Conservation (phyloP, 345 rosid species). For the Camelina hispida region DNA sequence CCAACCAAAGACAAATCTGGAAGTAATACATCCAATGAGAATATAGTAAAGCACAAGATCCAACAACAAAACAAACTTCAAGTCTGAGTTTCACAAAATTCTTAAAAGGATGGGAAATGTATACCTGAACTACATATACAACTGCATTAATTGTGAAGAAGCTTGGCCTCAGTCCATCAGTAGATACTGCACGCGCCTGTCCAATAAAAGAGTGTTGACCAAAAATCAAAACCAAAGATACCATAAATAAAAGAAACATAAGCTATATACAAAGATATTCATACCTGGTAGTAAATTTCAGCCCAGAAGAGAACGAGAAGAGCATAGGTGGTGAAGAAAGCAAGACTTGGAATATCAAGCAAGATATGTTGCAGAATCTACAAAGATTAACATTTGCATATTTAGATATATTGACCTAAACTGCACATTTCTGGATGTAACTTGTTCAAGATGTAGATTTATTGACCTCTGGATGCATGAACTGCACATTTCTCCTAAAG, state of each 20-base stretch:
- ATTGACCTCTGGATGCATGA: constrained; percentile 50
- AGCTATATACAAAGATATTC: neutral
- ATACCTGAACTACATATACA: constrained; percentile 79
- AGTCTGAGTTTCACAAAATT: neutral
- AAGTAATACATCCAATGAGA: constrained; percentile 1
- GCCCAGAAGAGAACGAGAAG: constrained; percentile 97
- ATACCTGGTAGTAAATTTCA: constrained; percentile 92
- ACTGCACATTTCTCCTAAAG: constrained; percentile 69
- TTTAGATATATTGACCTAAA: neutral
- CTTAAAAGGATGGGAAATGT: neutral
- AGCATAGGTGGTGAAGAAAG: constrained; percentile 88
- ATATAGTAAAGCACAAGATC: constrained; percentile 1
- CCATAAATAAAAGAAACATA: neutral
- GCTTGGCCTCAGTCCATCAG: constrained; percentile 86
- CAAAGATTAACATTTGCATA: constrained; percentile 19
- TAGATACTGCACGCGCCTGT: constrained; percentile 86
- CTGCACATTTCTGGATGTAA: too few species aligned
- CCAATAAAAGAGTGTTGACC: constrained; percentile 22
- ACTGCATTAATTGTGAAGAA: constrained; percentile 79
- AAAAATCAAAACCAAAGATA: constrained; percentile 3
- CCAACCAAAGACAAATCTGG: constrained; percentile 84
- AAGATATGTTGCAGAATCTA: constrained; percentile 78
- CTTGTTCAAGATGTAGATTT: too few species aligned
- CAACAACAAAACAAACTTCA: constrained; percentile 1
- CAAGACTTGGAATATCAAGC: constrained; percentile 89